Evolutionary conservation across 2,329 filamentous ascomycete species (phyloP), one percentile per base, ranked within the genome.

Genomic region (Paramyrothecium roridum): DNA sequence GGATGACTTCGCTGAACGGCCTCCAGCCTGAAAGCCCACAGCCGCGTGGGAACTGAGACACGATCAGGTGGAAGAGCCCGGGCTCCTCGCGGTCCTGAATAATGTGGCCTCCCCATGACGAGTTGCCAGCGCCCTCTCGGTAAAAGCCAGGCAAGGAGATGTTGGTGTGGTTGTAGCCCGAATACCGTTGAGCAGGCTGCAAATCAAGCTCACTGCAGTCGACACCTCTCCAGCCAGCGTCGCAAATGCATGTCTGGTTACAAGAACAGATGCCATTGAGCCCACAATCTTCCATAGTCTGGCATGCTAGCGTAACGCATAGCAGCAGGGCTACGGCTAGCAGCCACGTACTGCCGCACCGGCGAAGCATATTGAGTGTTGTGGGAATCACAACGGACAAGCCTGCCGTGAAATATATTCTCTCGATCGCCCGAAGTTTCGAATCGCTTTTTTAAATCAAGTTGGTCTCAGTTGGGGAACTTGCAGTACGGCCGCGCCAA

Each of bases 21-120:
- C 70, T 64, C 75, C 76, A 78, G 20, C 69, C 74, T 3, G 61
- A 59, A 2, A 78, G 64, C 0, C 75, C 75, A 54, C 76, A 79
- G 13, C 72, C 73, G 51, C 71, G 65, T 0, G 67, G 62, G 55
- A 78, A 74, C 52, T 77, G 74, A 1, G 73, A 72, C 17, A 68
- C 65, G 54, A 78, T 62, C 2, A 78, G 68, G 52, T 78, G 74
- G 58, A 76, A 77, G 1, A 76, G 65, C 1, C 50, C 53, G 2
- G 61, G 60, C 22, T 77, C 66, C 0, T 62, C 17, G 1, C 64
- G 70, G 53, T 77, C 76, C 30, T 73, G 74, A 1, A 77, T 56
- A 43, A 78, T 74, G 13, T 71, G 69, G 1, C 72, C 74, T 16
- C 75, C 74, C 76, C 76, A 77, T 1, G 74, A 77, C 1, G 76